These are phyloP conservation scores for Alternaria sp. DNA, from an alignment of 2,329 filamentous ascomycete species.

Conservation along the genomic window DNA sequence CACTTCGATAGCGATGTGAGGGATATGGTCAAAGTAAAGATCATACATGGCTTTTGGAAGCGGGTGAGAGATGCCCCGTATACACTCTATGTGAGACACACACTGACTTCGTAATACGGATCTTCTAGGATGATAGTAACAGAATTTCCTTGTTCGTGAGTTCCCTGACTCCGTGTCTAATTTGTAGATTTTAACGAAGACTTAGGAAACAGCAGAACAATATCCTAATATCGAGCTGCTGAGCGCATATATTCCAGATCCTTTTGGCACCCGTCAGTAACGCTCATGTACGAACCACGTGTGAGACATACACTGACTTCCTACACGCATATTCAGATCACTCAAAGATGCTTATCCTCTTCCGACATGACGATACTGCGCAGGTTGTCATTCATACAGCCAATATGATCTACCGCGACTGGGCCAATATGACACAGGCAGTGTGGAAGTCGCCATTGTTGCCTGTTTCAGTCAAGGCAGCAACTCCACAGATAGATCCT, in stretches of 20 bases:
- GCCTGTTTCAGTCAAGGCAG: constrained; percentile 53
- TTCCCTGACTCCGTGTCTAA: neutral
- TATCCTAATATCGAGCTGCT: constrained; percentile 75
- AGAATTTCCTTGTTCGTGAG: constrained; percentile 66
- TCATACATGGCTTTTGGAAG: constrained; percentile 73
- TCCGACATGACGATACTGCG: constrained; percentile 77
- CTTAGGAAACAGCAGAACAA: constrained; percentile 66
- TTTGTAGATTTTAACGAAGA: constrained; percentile 11
- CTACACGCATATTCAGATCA: constrained; percentile 60
- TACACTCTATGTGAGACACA: neutral
- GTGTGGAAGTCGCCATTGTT: constrained; percentile 80
- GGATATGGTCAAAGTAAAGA: constrained; percentile 62
- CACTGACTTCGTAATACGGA: neutral
- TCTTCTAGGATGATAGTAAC: constrained; percentile 65
- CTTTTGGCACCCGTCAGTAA: constrained; percentile 74
- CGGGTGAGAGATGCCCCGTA: constrained; percentile 30
- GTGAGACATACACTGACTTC: neutral
- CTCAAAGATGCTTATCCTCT: constrained; percentile 83
- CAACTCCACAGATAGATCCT: neutral
- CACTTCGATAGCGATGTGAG: constrained; percentile 67
- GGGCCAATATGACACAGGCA: constrained; percentile 87
- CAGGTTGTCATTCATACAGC: constrained; percentile 88
- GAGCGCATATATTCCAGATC: constrained; percentile 79
- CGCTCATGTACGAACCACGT: neutral
- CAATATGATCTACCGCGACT: constrained; percentile 89